Evolutionary conservation across 1,139 yeast genomes (phyloP).

Genomic region (Debaryomyces fabryi): DNA sequence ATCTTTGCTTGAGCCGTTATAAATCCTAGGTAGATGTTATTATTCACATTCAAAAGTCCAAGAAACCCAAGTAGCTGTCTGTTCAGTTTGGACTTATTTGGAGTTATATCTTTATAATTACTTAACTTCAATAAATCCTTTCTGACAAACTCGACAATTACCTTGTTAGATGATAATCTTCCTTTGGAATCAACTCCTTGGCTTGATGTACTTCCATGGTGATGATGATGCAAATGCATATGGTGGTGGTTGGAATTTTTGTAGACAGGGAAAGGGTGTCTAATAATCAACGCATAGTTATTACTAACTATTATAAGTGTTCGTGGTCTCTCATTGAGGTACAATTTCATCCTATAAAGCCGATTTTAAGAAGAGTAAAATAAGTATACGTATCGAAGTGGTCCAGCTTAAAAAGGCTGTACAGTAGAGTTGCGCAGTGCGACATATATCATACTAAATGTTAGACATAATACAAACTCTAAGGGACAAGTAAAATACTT

Average conservation of each 20-base stretch:
- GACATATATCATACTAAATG: not conserved
- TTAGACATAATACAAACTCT: not conserved
- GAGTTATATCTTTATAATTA: conserved; percentile 46
- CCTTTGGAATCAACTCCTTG: conserved; percentile 6
- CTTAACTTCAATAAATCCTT: conserved; percentile 39
- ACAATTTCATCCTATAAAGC: conserved; percentile 44
- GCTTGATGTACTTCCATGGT: conserved; percentile 2
- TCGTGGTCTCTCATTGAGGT: conserved; percentile 54
- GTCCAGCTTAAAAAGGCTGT: not conserved
- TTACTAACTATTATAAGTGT: conserved; percentile 55
- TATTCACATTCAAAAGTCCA: conserved; percentile 61
- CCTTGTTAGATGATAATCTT: conserved; percentile 26
- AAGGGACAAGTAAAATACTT: not conserved
- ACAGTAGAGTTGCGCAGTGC: not conserved
- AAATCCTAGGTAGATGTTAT: conserved; percentile 57
- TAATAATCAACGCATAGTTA: conserved; percentile 51
- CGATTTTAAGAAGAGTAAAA: not conserved
- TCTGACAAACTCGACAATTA: conserved; percentile 54
- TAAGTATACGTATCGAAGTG: not conserved
- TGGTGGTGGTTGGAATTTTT: conserved; percentile 36
- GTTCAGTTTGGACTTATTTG: conserved; percentile 24
- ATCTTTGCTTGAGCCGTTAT: conserved; percentile 58
- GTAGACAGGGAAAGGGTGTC: conserved; percentile 46
- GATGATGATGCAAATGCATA: conserved; percentile 20
- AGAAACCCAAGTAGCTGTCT: conserved; percentile 55